phyloP scores from a whole-genome alignment of 805 yeast genomes.

The Wickerhamomyces chaumierensis region DNA sequence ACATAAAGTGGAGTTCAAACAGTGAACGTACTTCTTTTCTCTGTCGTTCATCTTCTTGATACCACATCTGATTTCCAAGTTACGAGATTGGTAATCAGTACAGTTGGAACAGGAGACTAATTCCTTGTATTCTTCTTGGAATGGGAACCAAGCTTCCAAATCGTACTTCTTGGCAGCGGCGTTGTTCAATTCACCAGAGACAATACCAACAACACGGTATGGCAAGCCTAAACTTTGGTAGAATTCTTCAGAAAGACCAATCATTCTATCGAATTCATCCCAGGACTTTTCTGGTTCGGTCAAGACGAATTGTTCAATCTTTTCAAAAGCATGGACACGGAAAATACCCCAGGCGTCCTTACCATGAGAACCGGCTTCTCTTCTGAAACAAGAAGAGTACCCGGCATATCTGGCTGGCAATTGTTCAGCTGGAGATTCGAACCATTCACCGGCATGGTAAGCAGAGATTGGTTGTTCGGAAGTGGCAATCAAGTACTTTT shows the following conservation, averaged over 20 bases:
- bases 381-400: slow-evolving; percentile 95
- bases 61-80: slow-evolving; percentile 97
- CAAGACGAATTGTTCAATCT: slow-evolving; percentile 90
- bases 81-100: slow-evolving; percentile 98
- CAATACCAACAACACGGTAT: slow-evolving; percentile 95
- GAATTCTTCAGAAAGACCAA: slow-evolving; percentile 80
- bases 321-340: slow-evolving; percentile 97
- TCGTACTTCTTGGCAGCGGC: slow-evolving; percentile 99
- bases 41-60: slow-evolving; percentile 89
- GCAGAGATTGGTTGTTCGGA: slow-evolving; percentile 99
- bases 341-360: slow-evolving; percentile 99
- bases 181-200: slow-evolving; percentile 95
- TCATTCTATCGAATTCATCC: slow-evolving; percentile 96
- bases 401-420: slow-evolving; percentile 96
- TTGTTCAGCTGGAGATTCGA: slow-evolving; percentile 93
- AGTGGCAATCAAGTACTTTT: slow-evolving; percentile 95
- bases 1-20: slow-evolving; percentile 92
- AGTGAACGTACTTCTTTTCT: slow-evolving; percentile 96
- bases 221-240: slow-evolving; percentile 88
- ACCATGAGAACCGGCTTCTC: slow-evolving; percentile 99
- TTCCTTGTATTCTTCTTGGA: slow-evolving; percentile 96
- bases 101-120: slow-evolving; percentile 97
- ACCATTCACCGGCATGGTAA: slow-evolving; percentile 96
- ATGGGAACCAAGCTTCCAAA: slow-evolving; percentile 99
- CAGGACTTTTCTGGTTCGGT: slow-evolving; percentile 98